Base-by-base conservation (phyloP, 306 rosid genomes). In the Rosa rugosa region DNA sequence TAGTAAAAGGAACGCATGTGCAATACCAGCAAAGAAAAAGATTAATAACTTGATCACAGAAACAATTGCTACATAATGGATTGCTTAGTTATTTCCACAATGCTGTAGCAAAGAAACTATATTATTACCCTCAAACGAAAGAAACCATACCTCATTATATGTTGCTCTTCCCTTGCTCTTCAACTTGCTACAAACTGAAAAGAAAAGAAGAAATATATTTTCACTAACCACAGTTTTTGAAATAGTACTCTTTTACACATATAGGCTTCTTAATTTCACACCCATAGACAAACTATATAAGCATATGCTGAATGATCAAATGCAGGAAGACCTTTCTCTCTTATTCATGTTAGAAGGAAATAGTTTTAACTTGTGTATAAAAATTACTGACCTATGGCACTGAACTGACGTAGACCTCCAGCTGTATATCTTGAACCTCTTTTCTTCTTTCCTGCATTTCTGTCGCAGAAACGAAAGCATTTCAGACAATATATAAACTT, bases 131-230 rank as follows among this genome's bases (percentile, higher is more conserved):
- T 0, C 38, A 2, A n/a, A 69, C 25, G n/a, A 45, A 27, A 57
- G 60, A 69, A 31, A 69, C 45, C 38, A 59, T 71, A 84, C 87
- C 82, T 77, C 74, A 73, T 67, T 47, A 50, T 76, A 76, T 59
- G 87, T 80, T 31, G 87, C 73, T 47, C 76, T 80, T 70, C 83
- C 87, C 72, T 84, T 84, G 60, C 54, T 77, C 80, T 77, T 72
- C 73, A 84, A 40, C 67, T 67, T 77, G 70, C 75, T 66, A 46
- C 80, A 74, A 67, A 84, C 87, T 84, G 75, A 63, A 76, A 64
- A 42, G 44, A 64, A 12, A 53, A 60, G 14, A 31, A 46, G 42
- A 17, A 45, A 12, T 1, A 75, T n/a, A 50, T 36, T 31, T 27
- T 66, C 36, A 46, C 59, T 20, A 12, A 42, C 20, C 9, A 36